phyloP scores from a whole-genome alignment of 179 eudicot species.

The Sideroxylon spinosum region DNA sequence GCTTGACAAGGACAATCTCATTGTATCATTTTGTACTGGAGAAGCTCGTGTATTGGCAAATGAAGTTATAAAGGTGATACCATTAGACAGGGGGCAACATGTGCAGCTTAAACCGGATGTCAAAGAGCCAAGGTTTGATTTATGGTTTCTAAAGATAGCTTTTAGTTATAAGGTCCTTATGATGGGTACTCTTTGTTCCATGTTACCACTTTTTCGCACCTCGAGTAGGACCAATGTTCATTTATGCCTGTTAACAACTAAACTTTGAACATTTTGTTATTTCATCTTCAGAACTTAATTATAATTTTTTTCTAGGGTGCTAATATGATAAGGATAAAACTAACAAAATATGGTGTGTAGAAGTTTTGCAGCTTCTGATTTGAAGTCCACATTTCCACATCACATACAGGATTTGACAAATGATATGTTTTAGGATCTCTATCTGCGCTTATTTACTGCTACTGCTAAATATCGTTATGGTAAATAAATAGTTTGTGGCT shows the following conservation, averaged over 20 bases:
- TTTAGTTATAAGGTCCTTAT: constrained; percentile 9
- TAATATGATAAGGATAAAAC: neutral
- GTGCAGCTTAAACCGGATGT: constrained; percentile 81
- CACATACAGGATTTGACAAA: neutral
- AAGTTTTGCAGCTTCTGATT: constrained; percentile 2
- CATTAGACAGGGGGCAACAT: constrained; percentile 95
- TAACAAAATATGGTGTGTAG: constrained; percentile 1
- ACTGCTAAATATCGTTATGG: too few species aligned
- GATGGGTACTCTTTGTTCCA: neutral
- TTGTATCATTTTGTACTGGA: constrained; percentile 89
- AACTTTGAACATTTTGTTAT: neutral
- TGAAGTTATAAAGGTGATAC: constrained; percentile 91
- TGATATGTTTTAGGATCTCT: neutral
- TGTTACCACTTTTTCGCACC: neutral
- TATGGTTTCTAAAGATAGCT: constrained; percentile 8
- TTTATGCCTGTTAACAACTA: constrained; percentile 1
- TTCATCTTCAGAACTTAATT: neutral
- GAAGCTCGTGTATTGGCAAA: constrained; percentile 73
- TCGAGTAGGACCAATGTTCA: constrained; percentile 1
- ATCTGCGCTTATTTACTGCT: too few species aligned
- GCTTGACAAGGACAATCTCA: constrained; percentile 71
- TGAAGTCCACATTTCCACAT: neutral
- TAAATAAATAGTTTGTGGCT: too few species aligned
- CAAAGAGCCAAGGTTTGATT: constrained; percentile 80
- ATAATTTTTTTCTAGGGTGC: neutral